These are phyloP conservation scores for Gamarada debralockiae DNA, from an alignment of 495 filamentous ascomycete species.

Conservation along the genomic window DNA sequence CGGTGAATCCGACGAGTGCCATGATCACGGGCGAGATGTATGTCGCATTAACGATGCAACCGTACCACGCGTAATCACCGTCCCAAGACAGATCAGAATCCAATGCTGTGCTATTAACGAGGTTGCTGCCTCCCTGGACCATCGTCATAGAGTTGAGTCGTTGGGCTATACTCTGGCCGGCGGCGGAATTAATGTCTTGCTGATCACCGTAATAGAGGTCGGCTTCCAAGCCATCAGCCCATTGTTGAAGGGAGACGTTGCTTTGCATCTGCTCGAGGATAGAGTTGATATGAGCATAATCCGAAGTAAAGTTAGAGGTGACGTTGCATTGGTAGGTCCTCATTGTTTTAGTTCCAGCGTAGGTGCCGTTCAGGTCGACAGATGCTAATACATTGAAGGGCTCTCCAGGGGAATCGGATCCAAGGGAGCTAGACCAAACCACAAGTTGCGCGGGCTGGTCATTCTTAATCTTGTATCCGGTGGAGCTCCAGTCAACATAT, in stretches of 20 bases:
- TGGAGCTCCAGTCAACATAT: not conserved
- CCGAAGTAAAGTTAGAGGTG: not conserved
- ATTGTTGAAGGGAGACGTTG: not conserved
- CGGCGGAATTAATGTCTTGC: not conserved
- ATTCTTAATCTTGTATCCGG: not conserved
- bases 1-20: not conserved
- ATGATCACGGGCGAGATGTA: not conserved
- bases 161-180: not conserved
- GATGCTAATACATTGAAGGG: constrained; percentile 1
- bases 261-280: constrained; percentile 1
- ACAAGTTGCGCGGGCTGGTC: not conserved
- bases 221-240: not conserved
- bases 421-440: not conserved
- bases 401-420: not conserved
- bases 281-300: not conserved
- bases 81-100: not conserved
- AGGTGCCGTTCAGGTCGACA: not conserved
- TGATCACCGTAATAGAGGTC: not conserved
- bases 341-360: not conserved
- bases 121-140: constrained; percentile 1
- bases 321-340: constrained; percentile 1
- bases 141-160: constrained; percentile 1
- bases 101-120: not conserved
- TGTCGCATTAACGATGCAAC: not conserved
- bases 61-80: not conserved